phyloP scores from a whole-genome alignment of 257 asterid species.

The Forsythia viridissima region DNA sequence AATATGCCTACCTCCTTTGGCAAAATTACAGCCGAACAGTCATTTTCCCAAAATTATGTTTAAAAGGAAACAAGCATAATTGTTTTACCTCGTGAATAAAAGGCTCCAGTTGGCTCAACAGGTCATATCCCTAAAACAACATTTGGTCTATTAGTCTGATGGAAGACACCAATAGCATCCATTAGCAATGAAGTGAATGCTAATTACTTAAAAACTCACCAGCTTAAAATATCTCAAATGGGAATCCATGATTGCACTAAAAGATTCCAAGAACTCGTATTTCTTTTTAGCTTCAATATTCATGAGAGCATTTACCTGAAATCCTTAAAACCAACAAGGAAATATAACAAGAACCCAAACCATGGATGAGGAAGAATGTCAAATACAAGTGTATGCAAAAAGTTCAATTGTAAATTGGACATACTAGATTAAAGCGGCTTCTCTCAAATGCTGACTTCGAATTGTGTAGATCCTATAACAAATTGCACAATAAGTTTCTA shows the following conservation, averaged over 20 bases:
- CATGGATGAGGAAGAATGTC: background rate
- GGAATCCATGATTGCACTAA: slow-evolving; percentile 98
- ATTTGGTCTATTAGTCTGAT: slow-evolving; percentile 27
- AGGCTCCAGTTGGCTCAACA: slow-evolving; percentile 89
- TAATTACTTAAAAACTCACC: slow-evolving; percentile 46
- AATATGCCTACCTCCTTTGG: slow-evolving; percentile 7
- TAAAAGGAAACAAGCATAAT: slow-evolving; percentile 21
- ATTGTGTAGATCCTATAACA: slow-evolving; percentile 85
- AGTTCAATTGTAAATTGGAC: slow-evolving; percentile 27
- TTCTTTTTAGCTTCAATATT: slow-evolving; percentile 93
- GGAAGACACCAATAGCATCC: slow-evolving; percentile 22
- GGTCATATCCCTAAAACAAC: slow-evolving; percentile 74
- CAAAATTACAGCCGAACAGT: slow-evolving; percentile 1
- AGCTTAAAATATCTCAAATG: slow-evolving; percentile 89
- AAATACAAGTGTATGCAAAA: slow-evolving; percentile 10
- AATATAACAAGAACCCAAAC: slow-evolving; percentile 26
- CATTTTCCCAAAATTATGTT: slow-evolving; percentile 16
- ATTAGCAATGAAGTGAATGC: slow-evolving; percentile 11
- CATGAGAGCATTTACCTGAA: slow-evolving; percentile 85
- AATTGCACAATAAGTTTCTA: slow-evolving; percentile 31
- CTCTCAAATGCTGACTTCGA: slow-evolving; percentile 93
- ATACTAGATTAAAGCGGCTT: slow-evolving; percentile 95
- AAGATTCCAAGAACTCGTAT: slow-evolving; percentile 88
- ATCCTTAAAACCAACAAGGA: slow-evolving; percentile 49
- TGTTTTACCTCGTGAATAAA: slow-evolving; percentile 83